phyloP scores from a whole-genome alignment of 179 eudicot species.

The Gypsophila paniculata region DNA sequence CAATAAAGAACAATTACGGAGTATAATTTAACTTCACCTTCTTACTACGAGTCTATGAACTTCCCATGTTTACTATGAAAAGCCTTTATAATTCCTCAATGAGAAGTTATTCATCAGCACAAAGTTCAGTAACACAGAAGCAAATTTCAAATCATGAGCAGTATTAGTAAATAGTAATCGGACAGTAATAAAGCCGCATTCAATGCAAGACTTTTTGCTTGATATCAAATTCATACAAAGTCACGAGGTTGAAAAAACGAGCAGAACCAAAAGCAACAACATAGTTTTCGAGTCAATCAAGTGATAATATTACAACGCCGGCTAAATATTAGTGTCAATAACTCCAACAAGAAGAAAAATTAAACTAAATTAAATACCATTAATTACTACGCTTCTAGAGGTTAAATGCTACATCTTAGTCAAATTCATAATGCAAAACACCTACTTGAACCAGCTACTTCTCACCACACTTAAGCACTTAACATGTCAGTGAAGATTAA shows the following conservation, averaged over 20 bases:
- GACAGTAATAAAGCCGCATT: conserved; percentile 64
- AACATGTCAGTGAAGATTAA: too few species aligned
- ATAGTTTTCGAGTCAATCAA: too few species aligned
- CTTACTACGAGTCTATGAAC: conserved; percentile 46
- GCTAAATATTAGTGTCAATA: too few species aligned
- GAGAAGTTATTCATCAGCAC: conserved; percentile 62
- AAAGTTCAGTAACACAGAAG: conserved; percentile 68
- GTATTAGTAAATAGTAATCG: conserved; percentile 38
- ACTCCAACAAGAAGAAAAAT: too few species aligned
- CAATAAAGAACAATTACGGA: conserved; percentile 26
- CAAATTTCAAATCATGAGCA: conserved; percentile 46
- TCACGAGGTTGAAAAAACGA: conserved; percentile 40
- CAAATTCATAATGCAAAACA: too few species aligned
- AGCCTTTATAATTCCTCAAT: conserved; percentile 44
- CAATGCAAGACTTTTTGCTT: conserved; percentile 66
- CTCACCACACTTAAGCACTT: too few species aligned
- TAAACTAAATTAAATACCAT: too few species aligned
- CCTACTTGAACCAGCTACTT: too few species aligned
- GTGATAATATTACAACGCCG: too few species aligned
- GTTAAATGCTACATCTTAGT: too few species aligned
- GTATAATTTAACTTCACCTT: conserved; percentile 22
- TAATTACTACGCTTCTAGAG: too few species aligned
- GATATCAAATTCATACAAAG: conserved; percentile 50
- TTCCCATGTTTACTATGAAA: conserved; percentile 51
- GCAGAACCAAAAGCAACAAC: conserved; percentile 46